phyloP scores from a whole-genome alignment of 352 stramenopile species.

The Phytophthora tentaculata region DNA sequence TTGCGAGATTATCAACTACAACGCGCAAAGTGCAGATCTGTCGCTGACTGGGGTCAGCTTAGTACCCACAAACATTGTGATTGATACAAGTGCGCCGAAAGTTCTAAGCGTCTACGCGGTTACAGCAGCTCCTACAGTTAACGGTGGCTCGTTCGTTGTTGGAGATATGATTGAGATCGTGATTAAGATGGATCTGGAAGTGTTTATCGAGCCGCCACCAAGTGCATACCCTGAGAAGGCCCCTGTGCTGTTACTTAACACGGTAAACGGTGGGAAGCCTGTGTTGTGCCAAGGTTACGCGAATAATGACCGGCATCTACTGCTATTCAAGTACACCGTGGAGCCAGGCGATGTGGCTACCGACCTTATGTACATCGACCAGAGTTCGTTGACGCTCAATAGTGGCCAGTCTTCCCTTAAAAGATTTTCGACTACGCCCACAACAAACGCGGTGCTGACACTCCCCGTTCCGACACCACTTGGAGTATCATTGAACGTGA shows the following conservation, averaged over 20 bases:
- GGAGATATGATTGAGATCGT: conserved; percentile 84
- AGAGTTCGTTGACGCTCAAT: conserved; percentile 74
- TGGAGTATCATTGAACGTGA: conserved; percentile 54
- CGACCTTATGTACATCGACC: conserved; percentile 65
- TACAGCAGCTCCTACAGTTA: conserved; percentile 59
- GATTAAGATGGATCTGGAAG: conserved; percentile 72
- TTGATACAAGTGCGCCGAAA: conserved; percentile 63
- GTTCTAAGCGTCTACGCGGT: conserved; percentile 70
- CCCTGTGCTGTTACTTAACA: conserved; percentile 71
- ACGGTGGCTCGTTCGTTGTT: conserved; percentile 73
- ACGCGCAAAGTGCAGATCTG: conserved; percentile 42
- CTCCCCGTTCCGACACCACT: conserved; percentile 61
- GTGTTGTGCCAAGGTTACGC: conserved; percentile 73
- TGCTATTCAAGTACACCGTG: conserved; percentile 82
- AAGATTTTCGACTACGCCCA: conserved; percentile 82
- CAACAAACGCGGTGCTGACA: conserved; percentile 66
- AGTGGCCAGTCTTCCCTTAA: conserved; percentile 80
- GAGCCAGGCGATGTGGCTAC: conserved; percentile 52
- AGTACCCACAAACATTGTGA: conserved; percentile 53
- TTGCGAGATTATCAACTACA: conserved; percentile 80
- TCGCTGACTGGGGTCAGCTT: conserved; percentile 54
- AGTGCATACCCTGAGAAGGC: conserved; percentile 78
- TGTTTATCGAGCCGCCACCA: conserved; percentile 81
- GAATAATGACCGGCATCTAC: conserved; percentile 51
- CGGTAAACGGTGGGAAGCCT: conserved; percentile 41